phyloP scores from a whole-genome alignment of 1,139 yeast genomes.

The Hyphopichia burtonii region DNA sequence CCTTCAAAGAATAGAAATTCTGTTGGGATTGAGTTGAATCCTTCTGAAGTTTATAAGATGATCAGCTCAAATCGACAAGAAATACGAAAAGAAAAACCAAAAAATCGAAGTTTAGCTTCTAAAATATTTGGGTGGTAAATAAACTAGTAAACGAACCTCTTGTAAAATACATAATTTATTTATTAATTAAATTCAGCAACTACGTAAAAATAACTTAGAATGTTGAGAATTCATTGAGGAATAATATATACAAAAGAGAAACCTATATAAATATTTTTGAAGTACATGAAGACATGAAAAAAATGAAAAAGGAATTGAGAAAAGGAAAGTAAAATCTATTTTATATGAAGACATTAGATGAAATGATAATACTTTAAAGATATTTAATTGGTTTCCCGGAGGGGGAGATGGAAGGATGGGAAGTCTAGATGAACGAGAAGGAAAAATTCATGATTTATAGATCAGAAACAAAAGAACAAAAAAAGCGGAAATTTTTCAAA shows the following conservation, averaged over 20 bases:
- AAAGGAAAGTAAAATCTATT: not conserved
- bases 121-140: slow-evolving; percentile 40
- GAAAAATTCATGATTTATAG: no score
- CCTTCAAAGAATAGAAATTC: not conserved
- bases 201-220: no score
- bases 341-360: slow-evolving; percentile 7
- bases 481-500: not conserved
- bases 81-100: not conserved
- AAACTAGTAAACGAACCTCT: no score
- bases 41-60: slow-evolving; percentile 23
- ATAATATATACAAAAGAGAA: slow-evolving; percentile 13
- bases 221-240: not conserved
- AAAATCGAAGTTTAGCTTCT: slow-evolving; percentile 20
- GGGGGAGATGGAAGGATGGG: no score
- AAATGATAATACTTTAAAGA: not conserved
- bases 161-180: no score
- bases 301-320: not conserved
- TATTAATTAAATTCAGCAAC: no score
- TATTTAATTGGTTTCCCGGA: not conserved
- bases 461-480: no score
- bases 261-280: not conserved
- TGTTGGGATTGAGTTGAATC: slow-evolving; percentile 11
- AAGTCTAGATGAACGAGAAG: no score
- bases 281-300: not conserved
- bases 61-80: slow-evolving; percentile 13